Evolutionary conservation across 768 basidiomycete genomes (phyloP).

Genomic region (Boletus pseudopeckii): DNA sequence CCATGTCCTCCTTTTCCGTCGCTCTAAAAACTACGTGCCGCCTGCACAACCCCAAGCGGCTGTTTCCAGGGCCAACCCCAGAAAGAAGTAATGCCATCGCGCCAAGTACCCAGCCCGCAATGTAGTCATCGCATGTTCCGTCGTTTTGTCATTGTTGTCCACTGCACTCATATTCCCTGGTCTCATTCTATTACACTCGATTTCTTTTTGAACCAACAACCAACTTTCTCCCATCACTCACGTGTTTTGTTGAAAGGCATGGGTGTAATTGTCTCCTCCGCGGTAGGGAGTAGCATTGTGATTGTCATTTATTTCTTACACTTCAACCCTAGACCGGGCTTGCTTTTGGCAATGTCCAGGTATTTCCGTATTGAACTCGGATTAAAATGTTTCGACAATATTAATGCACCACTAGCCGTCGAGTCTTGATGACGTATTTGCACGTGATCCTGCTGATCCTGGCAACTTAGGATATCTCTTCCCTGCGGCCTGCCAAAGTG

Average conservation of each 20-base stretch:
- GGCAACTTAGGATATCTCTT: no score
- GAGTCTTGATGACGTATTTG: background rate
- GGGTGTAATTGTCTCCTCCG: slow-evolving; percentile 5
- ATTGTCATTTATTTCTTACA: slow-evolving; percentile 7
- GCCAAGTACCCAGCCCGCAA: slow-evolving; percentile 4
- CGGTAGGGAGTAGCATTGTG: slow-evolving; percentile 10
- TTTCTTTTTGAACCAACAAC: slow-evolving; percentile 6
- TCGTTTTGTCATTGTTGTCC: slow-evolving; percentile 20
- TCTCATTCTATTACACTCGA: slow-evolving; percentile 9
- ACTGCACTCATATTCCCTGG: slow-evolving; percentile 18
- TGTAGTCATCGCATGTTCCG: slow-evolving; percentile 21
- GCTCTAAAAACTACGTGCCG: slow-evolving; percentile 63
- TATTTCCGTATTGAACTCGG: background rate
- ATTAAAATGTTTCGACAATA: background rate
- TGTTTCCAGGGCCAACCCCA: slow-evolving; percentile 38
- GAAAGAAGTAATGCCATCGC: slow-evolving; percentile 37
- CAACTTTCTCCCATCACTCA: slow-evolving; percentile 2
- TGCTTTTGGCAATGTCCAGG: background rate
- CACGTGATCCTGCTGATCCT: background rate
- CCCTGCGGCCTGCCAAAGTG: no score
- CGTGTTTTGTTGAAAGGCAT: slow-evolving; percentile 5
- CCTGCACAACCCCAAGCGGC: slow-evolving; percentile 44
- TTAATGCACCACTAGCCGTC: background rate
- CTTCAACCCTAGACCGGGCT: slow-evolving; percentile 5
- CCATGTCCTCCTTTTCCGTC: slow-evolving; percentile 90